Conservation (phyloP, 192 early-diverging fungal genomes). For the Chytriomyces hyalinus region DNA sequence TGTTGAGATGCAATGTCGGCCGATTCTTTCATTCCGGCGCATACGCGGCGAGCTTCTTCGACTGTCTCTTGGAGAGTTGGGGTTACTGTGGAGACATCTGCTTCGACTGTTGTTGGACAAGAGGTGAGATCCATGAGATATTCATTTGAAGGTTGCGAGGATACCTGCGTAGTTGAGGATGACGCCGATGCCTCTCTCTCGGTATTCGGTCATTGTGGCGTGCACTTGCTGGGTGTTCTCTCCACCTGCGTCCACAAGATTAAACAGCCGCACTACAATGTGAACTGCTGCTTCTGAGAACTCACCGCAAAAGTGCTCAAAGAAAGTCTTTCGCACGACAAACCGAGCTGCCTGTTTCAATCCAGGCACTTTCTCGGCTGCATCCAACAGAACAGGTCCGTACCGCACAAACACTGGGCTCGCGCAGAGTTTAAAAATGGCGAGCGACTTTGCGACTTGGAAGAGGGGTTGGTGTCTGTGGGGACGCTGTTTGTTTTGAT, state of each 20-base stretch:
- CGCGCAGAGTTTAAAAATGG: conserved; percentile 76
- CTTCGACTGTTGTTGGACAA: conserved; percentile 13
- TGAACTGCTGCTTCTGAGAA: not conserved
- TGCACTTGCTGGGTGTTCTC: conserved; percentile 84
- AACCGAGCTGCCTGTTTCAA: conserved; percentile 16
- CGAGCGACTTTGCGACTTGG: conserved; percentile 65
- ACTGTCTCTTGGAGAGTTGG: not conserved
- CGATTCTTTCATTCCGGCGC: conserved; percentile 64
- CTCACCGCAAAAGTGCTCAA: conserved; percentile 86
- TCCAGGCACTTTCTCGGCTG: conserved; percentile 52
- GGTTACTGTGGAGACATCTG: not conserved
- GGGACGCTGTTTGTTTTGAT: conserved; percentile 31
- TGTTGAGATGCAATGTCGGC: conserved; percentile 72
- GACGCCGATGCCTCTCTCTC: conserved; percentile 68
- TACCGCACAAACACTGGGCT: conserved; percentile 65
- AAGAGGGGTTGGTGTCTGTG: conserved; percentile 58
- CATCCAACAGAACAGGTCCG: conserved; percentile 61
- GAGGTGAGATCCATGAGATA: not conserved
- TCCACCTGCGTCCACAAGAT: conserved; percentile 58
- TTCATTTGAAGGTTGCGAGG: not conserved
- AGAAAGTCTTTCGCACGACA: conserved; percentile 83
- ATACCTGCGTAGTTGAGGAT: conserved; percentile 78
- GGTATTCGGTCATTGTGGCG: conserved; percentile 77
- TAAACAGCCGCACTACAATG: no score
- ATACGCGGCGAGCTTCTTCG: conserved; percentile 1